phyloP scores from a whole-genome alignment of 768 basidiomycete genomes.

The Rhodosporidiobolus sp. region DNA sequence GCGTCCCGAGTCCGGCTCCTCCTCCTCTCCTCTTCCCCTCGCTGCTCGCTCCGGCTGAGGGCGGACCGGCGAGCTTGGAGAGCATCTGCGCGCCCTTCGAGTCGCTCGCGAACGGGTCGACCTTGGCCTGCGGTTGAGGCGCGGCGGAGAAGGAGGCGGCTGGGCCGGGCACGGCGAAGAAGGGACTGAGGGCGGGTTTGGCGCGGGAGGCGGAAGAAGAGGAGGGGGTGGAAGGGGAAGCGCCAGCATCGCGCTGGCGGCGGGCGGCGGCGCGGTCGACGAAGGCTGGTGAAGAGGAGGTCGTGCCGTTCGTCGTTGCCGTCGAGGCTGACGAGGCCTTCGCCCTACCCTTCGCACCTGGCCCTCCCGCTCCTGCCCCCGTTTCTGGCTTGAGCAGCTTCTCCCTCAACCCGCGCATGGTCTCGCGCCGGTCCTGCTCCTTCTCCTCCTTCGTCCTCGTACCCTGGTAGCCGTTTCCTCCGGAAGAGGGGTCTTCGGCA shows the following conservation, averaged over 20 bases:
- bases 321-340: background rate
- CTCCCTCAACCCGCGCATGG: slow-evolving; percentile 23
- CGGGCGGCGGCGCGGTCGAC: slow-evolving; percentile 36
- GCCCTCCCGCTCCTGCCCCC: no score
- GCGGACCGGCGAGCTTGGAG: slow-evolving; percentile 19
- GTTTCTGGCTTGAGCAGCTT: slow-evolving; percentile 26
- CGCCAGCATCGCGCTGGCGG: slow-evolving; percentile 13
- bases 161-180: slow-evolving; percentile 29
- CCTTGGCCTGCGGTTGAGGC: background rate
- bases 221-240: slow-evolving; percentile 6
- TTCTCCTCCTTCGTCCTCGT: slow-evolving; percentile 31
- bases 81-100: slow-evolving; percentile 27
- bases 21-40: background rate
- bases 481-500: background rate
- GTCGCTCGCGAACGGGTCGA: slow-evolving; percentile 19
- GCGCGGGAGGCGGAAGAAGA: background rate
- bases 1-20: slow-evolving; percentile 17
- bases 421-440: slow-evolving; percentile 30
- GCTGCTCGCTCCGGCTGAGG: background rate
- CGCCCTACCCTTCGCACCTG: background rate
- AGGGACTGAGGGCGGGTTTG: slow-evolving; percentile 12
- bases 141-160: slow-evolving; percentile 1
- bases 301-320: background rate
- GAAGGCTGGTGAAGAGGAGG: background rate
- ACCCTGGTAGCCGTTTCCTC: background rate